Conservation (phyloP, 768 basidiomycete species). For the Hericium coralloides region DNA sequence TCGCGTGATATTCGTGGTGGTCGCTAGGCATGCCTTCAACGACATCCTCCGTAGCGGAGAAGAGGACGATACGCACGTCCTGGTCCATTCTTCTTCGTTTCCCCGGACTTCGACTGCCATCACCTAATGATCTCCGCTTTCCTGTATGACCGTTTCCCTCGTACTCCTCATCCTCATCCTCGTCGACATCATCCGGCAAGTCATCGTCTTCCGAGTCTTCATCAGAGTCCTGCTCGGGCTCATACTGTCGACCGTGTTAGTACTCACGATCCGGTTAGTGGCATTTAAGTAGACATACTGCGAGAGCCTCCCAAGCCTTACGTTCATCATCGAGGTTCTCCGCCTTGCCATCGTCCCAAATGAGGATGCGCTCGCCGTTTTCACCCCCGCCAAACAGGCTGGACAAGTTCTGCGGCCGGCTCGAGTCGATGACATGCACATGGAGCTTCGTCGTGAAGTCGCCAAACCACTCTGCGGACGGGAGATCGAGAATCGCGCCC, state of each 20-base stretch:
- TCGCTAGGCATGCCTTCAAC: constrained; percentile 23
- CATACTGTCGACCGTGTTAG: constrained; percentile 41
- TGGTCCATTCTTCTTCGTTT: constrained; percentile 38
- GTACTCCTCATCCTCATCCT: constrained; percentile 36
- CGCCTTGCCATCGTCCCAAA: constrained; percentile 91
- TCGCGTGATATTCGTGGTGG: constrained; percentile 58
- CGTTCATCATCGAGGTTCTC: constrained; percentile 60
- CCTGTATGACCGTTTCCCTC: constrained; percentile 26
- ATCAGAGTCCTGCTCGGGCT: constrained; percentile 68
- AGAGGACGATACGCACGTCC: constrained; percentile 18
- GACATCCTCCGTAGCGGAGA: background rate
- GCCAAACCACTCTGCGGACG: constrained; percentile 68
- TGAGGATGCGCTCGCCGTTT: constrained; percentile 62
- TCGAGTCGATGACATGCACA: constrained; percentile 92
- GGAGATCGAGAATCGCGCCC: constrained; percentile 80
- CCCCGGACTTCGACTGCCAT: constrained; percentile 4
- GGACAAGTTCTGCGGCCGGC: constrained; percentile 80
- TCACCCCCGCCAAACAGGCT: constrained; percentile 73
- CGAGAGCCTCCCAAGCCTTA: constrained; percentile 77
- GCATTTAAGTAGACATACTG: constrained; percentile 38
- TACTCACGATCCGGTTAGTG: background rate
- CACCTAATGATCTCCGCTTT: constrained; percentile 40
- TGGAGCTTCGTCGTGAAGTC: constrained; percentile 52
- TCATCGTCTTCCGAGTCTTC: constrained; percentile 43
- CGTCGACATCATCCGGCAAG: constrained; percentile 37